A percentile compares a stretch with the other conserved stretches of the same genome.
Evolutionary conservation across 2,329 filamentous ascomycete species (phyloP).

Genomic region (Phialophora verrucosa): DNA sequence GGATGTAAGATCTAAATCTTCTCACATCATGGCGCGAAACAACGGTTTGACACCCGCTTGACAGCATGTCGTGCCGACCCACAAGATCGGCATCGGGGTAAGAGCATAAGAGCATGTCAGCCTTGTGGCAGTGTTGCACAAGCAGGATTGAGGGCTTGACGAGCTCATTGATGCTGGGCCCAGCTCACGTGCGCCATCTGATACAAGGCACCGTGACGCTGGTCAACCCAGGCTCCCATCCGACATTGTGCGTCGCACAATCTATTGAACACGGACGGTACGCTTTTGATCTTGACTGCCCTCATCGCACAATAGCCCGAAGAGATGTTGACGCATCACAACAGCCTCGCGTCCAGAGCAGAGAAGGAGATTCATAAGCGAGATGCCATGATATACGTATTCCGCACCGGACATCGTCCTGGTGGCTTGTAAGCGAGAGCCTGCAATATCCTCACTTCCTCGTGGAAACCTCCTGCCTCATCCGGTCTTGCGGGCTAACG

Average conservation of each 20-base stretch:
- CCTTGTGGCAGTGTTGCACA: conserved; percentile 25
- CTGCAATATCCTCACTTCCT: conserved; percentile 1
- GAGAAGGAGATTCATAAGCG: conserved; percentile 2
- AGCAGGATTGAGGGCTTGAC: background rate
- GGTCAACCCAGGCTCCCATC: conserved; percentile 5
- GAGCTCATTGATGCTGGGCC: background rate
- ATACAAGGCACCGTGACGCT: background rate
- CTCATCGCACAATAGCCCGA: conserved; percentile 17
- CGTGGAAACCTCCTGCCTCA: background rate
- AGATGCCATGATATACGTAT: conserved; percentile 11
- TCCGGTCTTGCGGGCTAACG: background rate
- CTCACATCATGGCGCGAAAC: conserved; percentile 5
- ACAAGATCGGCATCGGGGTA: background rate
- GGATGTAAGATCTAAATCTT: conserved; percentile 5
- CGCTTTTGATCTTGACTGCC: conserved; percentile 30
- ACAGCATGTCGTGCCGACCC: conserved; percentile 1
- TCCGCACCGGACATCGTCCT: background rate
- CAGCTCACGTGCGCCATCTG: conserved; percentile 23
- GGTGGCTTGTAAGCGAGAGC: conserved; percentile 10
- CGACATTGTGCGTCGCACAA: conserved; percentile 28
- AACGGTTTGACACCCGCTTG: conserved; percentile 13
- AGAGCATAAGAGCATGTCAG: conserved; percentile 8
- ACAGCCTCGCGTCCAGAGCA: background rate
- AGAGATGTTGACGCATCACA: conserved; percentile 19
- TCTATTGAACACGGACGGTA: conserved; percentile 7